Base-by-base conservation (phyloP, 2,329 filamentous ascomycete genomes). In the Reticulascus tulasneorum region DNA sequence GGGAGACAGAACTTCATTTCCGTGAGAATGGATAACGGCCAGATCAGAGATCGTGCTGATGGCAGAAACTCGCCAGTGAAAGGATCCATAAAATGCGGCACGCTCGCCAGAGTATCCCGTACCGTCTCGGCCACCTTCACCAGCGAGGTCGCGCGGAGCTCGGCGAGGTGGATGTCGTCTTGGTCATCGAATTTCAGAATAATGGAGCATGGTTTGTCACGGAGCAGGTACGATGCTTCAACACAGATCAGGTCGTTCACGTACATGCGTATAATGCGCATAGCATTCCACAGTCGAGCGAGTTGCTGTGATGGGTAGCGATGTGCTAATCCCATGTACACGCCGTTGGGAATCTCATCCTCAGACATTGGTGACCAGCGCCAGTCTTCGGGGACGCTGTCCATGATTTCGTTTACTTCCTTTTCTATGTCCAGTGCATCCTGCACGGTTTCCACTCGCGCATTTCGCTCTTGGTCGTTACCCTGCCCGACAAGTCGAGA, bases 241-340 rank as follows among this genome's bases (percentile, higher is more conserved):
- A 29, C 19, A 28, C 27, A 40, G 4, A 51, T 38, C 21, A 47
- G 39, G 8, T 42, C 40, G 21, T 48, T 42, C 9, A 54, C 42
- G 9, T 52, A 50, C n/a, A 49, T 37, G 5, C 51, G 47, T 8
- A 52, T 33, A 31, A 53, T 44, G 6, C 51, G 49, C 8, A 53
- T 21, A 0, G 51, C 45, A 26, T 49, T 54, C 51, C 48, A 52
- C n/a, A 49, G 33, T 20, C 51, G 52, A 9, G 47, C 42, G 9
- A 47, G 29, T n/a, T 42, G 39, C 6, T 41, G 33, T 4, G 19
- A 45, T 6, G 48, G 42, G 22, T 55, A 54, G 4, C 27, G 36
- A 13, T 49, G 42, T 6, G 47, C 42, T 12, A 38, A 36, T 3
- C 33, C 25, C 11, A 29, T 33, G 26, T 46, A 51, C 3, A 44